Evolutionary conservation across 108 stramenopile species (phyloP), one percentile per base, ranked within the genome.

Genomic region (Nitzschia inconspicua): DNA sequence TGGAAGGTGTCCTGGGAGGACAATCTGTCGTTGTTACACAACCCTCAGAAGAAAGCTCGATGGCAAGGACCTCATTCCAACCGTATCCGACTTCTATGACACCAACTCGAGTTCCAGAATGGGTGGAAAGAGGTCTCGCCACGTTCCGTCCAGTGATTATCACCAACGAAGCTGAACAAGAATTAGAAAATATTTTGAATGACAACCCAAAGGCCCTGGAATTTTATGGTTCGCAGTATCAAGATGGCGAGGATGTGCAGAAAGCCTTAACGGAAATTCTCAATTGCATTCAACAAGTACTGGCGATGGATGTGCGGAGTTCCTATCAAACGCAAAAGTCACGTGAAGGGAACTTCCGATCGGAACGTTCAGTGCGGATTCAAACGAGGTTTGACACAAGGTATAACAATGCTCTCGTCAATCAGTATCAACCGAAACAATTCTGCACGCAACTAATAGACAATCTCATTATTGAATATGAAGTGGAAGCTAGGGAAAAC

Each of bases 361-460:
- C 91, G 16, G 91, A 93, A 57, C 75, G 76, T 44, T 72, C 86
- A 7, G 48, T 19, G 10, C 71, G 91, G 13, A 39, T 93, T 26
- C 76, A 68, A 64, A 65, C 30, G 68, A 69, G 8, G 16, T 29
- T 30, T 54, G 34, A 53, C 5, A 6, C 22, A 42, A 16, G 51
- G 8, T 6, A 31, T 8, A 31, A 11, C 6, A 22, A 7, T 4
- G 6, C 32, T 30, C 14, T 22, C 47, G 4, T 6, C 42, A 50
- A 50, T 16, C n/a, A 30, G 30, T 25, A 23, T 13, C 36, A 43
- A 50, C 7, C 11, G 56, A 5, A 18, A 60, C 11, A 28, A n/a
- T 7, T 51, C 28, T 92, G 91, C 47, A 88, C 87, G 4, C 91
- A 92, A 51, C 91, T 88, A 63, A 57, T 92, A 5, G 91, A 92